Evolutionary conservation across 2,329 filamentous ascomycete species (phyloP).

Genomic region (Aspergillus candidus): DNA sequence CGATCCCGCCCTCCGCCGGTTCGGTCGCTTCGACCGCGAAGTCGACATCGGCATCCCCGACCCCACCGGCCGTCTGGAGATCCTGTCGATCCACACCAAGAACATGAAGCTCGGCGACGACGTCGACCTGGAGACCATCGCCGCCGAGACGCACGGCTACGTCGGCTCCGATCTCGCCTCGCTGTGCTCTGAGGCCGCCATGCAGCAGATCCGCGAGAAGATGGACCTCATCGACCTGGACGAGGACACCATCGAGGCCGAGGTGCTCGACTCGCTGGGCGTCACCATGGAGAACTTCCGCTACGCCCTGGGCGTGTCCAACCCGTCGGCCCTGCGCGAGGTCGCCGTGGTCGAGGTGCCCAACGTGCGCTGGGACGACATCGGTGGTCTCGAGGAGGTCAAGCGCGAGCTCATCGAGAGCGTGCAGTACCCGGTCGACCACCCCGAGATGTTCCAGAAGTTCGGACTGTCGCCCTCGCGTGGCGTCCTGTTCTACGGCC

Average conservation of each 20-base stretch:
- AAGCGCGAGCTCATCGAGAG: constrained; percentile 99
- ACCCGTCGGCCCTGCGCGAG: constrained; percentile 96
- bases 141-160: constrained; percentile 96
- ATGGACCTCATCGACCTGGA: constrained; percentile 99
- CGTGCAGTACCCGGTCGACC: constrained; percentile 98
- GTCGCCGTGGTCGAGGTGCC: constrained; percentile 98
- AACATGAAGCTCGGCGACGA: constrained; percentile 99
- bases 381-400: constrained; percentile 95
- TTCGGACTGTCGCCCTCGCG: constrained; percentile 96
- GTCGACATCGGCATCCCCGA: constrained; percentile 98
- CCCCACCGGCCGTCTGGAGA: constrained; percentile 96
- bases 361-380: constrained; percentile 99
- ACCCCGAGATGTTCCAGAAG: constrained; percentile 99
- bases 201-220: constrained; percentile 99
- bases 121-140: constrained; percentile 93
- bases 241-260: constrained; percentile 97
- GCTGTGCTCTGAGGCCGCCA: constrained; percentile 96
- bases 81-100: constrained; percentile 99
- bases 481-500: constrained; percentile 97
- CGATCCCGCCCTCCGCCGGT: constrained; percentile 92
- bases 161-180: constrained; percentile 98
- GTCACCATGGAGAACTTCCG: constrained; percentile 99
- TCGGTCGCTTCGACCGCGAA: constrained; percentile 97
- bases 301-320: constrained; percentile 94
- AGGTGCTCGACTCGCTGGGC: constrained; percentile 94